These are phyloP conservation scores for Maudiozyma saulgeensis DNA, from an alignment of 805 yeast species.

Conservation along the genomic window DNA sequence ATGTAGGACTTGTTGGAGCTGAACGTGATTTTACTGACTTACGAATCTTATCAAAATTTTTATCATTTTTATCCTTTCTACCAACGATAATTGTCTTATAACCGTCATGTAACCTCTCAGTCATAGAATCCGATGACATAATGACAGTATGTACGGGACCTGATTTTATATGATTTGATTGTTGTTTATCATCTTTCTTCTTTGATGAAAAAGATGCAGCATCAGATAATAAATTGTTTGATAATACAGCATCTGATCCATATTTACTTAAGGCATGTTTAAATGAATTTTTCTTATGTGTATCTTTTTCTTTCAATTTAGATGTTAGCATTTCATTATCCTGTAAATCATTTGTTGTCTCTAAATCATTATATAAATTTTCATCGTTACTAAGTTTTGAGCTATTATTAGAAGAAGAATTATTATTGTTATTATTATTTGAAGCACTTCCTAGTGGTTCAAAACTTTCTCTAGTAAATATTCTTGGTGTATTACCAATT, in stretches of 20 bases:
- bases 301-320: neutral
- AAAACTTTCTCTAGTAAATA: conserved; percentile 24
- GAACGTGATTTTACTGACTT: neutral
- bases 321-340: neutral
- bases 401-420: conserved; percentile 1
- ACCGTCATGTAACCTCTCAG: conserved; percentile 24
- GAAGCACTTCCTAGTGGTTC: conserved; percentile 1
- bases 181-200: conserved; percentile 6
- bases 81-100: conserved; percentile 24
- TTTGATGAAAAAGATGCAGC: conserved; percentile 6
- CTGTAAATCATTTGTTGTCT: neutral
- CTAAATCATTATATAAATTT: neutral
- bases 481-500: conserved; percentile 32
- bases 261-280: neutral
- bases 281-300: neutral
- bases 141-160: conserved; percentile 18
- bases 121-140: conserved; percentile 19
- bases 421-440: conserved; percentile 1
- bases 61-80: conserved; percentile 7
- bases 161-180: conserved; percentile 1
- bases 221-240: neutral
- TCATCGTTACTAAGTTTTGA: conserved; percentile 6
- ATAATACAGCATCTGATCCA: neutral
- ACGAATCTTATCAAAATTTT: neutral
- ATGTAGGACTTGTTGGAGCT: neutral